These are phyloP conservation scores for Fonsecaea nubica DNA, from an alignment of 2,329 filamentous ascomycete genomes.

Conservation along the genomic window DNA sequence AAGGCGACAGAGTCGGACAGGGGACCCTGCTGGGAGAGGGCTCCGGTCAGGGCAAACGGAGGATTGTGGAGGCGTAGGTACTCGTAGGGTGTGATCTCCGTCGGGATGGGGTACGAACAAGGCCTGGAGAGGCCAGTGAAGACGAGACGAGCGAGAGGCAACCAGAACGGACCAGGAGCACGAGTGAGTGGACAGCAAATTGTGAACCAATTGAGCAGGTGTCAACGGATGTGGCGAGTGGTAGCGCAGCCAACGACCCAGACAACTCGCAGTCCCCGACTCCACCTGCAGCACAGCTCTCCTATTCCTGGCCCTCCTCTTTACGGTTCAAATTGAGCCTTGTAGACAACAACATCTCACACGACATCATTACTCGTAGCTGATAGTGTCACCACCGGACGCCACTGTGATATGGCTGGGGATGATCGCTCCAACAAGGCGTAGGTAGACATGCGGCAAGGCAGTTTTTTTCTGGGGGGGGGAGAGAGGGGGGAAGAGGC, in stretches of 20 bases:
- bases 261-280: not conserved
- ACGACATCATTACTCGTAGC: not conserved
- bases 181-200: not conserved
- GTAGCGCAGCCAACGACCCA: constrained; percentile 6
- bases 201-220: not conserved
- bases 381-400: not conserved
- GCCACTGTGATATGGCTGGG: not conserved
- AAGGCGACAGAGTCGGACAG: not conserved
- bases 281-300: constrained; percentile 24
- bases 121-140: constrained; percentile 17
- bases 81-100: constrained; percentile 16
- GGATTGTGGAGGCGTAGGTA: constrained; percentile 14
- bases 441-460: not conserved
- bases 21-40: not conserved
- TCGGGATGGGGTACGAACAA: constrained; percentile 1
- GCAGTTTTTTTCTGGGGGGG: not conserved
- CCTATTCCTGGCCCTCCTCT: constrained; percentile 11
- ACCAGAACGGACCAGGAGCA: constrained; percentile 1
- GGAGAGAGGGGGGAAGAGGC: too few species aligned
- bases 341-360: constrained; percentile 5
- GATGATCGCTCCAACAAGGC: not conserved
- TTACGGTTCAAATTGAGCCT: not conserved
- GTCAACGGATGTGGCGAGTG: constrained; percentile 7
- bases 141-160: not conserved
- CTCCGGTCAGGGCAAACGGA: not conserved